Conservation (phyloP, 257 asterid species). For the Rehmannia glutinosa region DNA sequence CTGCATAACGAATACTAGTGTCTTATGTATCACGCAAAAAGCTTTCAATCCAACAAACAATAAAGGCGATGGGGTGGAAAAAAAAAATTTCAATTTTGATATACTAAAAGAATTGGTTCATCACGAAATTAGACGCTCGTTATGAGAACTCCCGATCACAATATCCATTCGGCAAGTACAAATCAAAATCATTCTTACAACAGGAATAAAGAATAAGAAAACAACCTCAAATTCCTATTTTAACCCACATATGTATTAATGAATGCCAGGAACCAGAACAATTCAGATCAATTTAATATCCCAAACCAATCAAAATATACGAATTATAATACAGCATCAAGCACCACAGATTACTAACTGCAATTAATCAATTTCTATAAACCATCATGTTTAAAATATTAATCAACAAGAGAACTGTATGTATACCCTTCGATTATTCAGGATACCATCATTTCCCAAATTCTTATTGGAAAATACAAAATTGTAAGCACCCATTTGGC, state of each 20-base stretch:
- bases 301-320: too few relatives aligned
- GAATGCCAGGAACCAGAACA: too few relatives aligned
- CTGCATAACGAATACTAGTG: too few relatives aligned
- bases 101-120: background rate
- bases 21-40: background rate
- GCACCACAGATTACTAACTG: too few relatives aligned
- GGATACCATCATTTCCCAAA: conserved; percentile 49
- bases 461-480: conserved; percentile 41
- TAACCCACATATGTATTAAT: too few relatives aligned
- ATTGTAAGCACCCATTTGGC: conserved; percentile 43
- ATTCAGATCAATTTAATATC: too few relatives aligned
- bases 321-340: too few relatives aligned
- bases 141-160: background rate
- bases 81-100: too few relatives aligned
- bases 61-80: background rate
- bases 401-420: conserved; percentile 12
- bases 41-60: background rate
- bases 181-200: background rate
- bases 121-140: background rate
- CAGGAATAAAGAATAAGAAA: too few relatives aligned
- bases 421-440: conserved; percentile 70
- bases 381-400: background rate
- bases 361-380: background rate
- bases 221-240: too few relatives aligned
- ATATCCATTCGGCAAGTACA: background rate